Base-by-base conservation (phyloP, 2,329 filamentous ascomycete species). In the Trichophyton verrucosum region DNA sequence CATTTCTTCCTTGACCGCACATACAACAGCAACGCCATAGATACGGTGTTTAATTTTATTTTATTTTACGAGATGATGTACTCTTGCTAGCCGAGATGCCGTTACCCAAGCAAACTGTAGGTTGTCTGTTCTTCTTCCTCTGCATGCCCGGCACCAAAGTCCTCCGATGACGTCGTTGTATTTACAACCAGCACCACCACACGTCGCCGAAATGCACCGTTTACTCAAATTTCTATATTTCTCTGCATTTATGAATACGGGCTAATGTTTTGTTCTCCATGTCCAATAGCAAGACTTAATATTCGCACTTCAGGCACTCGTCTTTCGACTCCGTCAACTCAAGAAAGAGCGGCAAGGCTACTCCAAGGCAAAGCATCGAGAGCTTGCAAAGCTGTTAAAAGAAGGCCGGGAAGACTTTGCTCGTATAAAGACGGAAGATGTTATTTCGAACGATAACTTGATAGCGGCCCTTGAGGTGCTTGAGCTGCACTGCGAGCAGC, bases 381-480 rank as follows among this genome's bases (percentile, higher is more conserved):
- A 67, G 57, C 64, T 67, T 57, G 64, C 65, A 33, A 64, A 65
- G 44, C 62, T 67, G 8, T 63, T 67, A 17, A 60, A 62, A 22
- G 65, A 66, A 60, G 64, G 65, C 46, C 64, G 64, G 36, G 65
- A 66, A 27, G 63, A 64, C 27, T 63, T 63, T 57, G 65, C 65
- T n/a, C 65, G 65, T 24, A 66, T 67, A 57, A 65, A 65, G 51
- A 64, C 64, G 3, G 65, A 67, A 60, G 64, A 67, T 60, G 64
- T 65, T 9, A 67, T 67, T 59, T 62, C 62, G 42, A 67, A 65
- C 30, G 65, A 67, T 59, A 64, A 64, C 40, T 40, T 66, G 47
- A 65, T 67, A 11, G 60, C 62, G 9, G 65, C 64, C 15, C 55
- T 67, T 60, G 65, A 67, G 58, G 66, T 67, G 30, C 30, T 67